phyloP scores from a whole-genome alignment of 768 basidiomycete species.

The Mycena vitilis region DNA sequence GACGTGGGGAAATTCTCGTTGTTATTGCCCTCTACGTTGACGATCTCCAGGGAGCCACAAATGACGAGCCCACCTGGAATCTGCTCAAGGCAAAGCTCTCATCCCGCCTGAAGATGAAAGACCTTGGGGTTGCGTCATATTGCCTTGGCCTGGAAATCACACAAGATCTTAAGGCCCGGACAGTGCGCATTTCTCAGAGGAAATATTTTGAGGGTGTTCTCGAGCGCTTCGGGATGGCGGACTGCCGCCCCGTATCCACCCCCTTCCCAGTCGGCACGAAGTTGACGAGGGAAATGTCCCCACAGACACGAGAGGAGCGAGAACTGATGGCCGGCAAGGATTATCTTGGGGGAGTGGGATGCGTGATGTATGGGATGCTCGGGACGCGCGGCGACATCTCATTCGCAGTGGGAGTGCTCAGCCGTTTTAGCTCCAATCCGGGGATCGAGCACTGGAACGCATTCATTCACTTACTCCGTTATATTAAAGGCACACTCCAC shows the following conservation, averaged over 20 bases:
- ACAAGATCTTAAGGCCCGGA: no score
- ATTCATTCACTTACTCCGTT: background rate
- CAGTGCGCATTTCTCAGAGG: no score
- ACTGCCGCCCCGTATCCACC: no score
- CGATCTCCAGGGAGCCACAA: slow-evolving; percentile 1
- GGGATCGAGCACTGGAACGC: slow-evolving; percentile 1
- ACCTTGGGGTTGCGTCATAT: background rate
- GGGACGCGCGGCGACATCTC: background rate
- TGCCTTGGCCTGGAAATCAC: background rate
- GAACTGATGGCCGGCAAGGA: background rate
- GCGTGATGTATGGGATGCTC: background rate
- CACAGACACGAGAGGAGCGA: background rate
- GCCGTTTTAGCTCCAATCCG: background rate
- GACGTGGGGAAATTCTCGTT: background rate
- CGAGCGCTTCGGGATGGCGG: no score
- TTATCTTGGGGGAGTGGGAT: background rate
- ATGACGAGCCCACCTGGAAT: background rate
- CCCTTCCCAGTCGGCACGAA: no score
- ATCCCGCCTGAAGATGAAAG: background rate
- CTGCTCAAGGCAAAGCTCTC: background rate
- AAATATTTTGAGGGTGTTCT: no score
- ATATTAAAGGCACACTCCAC: background rate
- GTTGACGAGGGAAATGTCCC: background rate
- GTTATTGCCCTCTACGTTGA: slow-evolving; percentile 1
- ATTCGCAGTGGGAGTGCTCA: background rate